Evolutionary conservation across 2,329 filamentous ascomycete genomes (phyloP).

Genomic region (Penicillium sp.): DNA sequence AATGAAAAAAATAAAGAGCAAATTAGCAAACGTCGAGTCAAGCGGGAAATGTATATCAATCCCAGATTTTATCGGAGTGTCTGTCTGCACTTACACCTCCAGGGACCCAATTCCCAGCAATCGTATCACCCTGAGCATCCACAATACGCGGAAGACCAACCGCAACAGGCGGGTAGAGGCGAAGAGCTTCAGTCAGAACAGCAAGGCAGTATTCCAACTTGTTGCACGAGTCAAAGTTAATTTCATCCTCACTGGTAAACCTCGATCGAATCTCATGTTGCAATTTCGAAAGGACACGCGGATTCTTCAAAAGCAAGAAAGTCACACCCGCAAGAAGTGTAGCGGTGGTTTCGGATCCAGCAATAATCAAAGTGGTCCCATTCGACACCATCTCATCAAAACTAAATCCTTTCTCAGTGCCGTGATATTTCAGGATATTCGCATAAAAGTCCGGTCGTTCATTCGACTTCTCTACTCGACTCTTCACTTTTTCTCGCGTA

Average conservation of each 20-base stretch:
- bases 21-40: neutral
- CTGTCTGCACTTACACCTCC: conserved; percentile 23
- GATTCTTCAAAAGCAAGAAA: conserved; percentile 46
- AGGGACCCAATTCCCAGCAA: conserved; percentile 27
- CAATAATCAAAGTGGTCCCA: conserved; percentile 17
- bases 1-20: neutral
- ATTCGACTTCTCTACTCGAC: conserved; percentile 14
- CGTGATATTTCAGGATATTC: conserved; percentile 20
- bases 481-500: conserved; percentile 11
- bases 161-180: conserved; percentile 43
- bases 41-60: no score
- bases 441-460: conserved; percentile 21
- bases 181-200: conserved; percentile 46
- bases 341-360: conserved; percentile 53
- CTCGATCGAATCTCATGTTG: conserved; percentile 44
- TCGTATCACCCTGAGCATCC: conserved; percentile 19
- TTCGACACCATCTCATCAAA: conserved; percentile 35
- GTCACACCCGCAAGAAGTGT: conserved; percentile 49
- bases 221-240: conserved; percentile 36
- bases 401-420: conserved; percentile 19
- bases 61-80: no score
- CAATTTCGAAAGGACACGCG: conserved; percentile 36
- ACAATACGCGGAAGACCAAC: conserved; percentile 28
- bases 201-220: conserved; percentile 46
- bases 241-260: conserved; percentile 43